Percentiles rank a stretch among this genome's conserved stretches.
Evolutionary conservation across 176 grass and related monocot genomes (phyloP).

Genomic region (Hyparrhenia diplandra): DNA sequence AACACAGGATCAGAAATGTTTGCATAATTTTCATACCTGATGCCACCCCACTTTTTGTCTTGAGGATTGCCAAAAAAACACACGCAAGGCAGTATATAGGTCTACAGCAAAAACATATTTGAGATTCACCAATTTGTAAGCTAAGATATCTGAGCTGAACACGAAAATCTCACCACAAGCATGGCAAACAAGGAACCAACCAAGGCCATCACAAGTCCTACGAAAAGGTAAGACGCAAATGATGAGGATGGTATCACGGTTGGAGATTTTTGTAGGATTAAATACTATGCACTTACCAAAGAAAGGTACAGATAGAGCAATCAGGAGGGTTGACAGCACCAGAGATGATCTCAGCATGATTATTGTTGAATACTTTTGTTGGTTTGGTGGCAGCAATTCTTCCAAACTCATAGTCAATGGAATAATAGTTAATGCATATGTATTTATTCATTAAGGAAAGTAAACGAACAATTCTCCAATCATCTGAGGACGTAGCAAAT

Average conservation of each 20-base stretch:
- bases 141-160: neutral
- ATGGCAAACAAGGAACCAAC: constrained; percentile 85
- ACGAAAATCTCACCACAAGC: constrained; percentile 68
- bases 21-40: constrained; percentile 45
- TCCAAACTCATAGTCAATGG: constrained; percentile 87
- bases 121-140: neutral
- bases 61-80: constrained; percentile 83
- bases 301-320: constrained; percentile 74
- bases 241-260: neutral
- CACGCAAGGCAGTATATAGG: constrained; percentile 70
- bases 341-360: constrained; percentile 71
- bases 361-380: constrained; percentile 52
- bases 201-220: constrained; percentile 87
- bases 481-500: neutral
- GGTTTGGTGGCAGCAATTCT: constrained; percentile 65
- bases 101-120: constrained; percentile 37
- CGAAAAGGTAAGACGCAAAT: neutral
- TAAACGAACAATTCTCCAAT: neutral
- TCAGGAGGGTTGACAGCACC: constrained; percentile 62
- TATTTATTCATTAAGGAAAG: constrained; percentile 48
- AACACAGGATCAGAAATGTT: neutral
- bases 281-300: constrained; percentile 59
- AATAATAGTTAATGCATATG: constrained; percentile 77
- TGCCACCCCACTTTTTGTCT: constrained; percentile 52
- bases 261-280: neutral